phyloP scores from a whole-genome alignment of 139 green algal species.

The Picochlorum sp. region DNA sequence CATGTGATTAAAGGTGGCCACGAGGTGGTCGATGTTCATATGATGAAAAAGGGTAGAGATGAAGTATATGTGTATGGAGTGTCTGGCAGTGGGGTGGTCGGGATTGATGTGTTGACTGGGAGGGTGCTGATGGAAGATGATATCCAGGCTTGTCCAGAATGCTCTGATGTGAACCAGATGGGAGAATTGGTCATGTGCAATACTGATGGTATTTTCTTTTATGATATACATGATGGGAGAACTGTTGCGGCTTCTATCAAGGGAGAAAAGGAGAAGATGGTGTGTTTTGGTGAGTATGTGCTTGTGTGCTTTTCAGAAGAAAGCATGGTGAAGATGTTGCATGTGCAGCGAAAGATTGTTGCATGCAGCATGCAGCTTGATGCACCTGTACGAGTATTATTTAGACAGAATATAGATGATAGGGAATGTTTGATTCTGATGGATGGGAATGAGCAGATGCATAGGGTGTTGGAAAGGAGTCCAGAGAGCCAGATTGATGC shows the following conservation, averaged over 20 bases:
- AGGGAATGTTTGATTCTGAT: neutral
- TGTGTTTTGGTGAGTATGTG: slow-evolving; percentile 46
- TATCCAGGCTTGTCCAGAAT: slow-evolving; percentile 11
- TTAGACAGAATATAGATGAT: slow-evolving; percentile 6
- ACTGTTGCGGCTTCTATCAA: slow-evolving; percentile 11
- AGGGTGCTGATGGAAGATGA: slow-evolving; percentile 46
- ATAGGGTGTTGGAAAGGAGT: slow-evolving; percentile 31
- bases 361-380: slow-evolving; percentile 8
- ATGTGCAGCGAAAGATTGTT: slow-evolving; percentile 1
- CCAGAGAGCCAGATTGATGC: slow-evolving; percentile 54
- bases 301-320: slow-evolving; percentile 30
- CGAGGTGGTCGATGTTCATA: neutral
- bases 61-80: slow-evolving; percentile 51
- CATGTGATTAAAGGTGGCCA: neutral
- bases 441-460: slow-evolving; percentile 16
- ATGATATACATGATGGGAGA: slow-evolving; percentile 32
- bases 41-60: neutral
- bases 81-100: slow-evolving; percentile 17
- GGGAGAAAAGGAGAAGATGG: slow-evolving; percentile 44
- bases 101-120: slow-evolving; percentile 8
- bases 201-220: slow-evolving; percentile 70
- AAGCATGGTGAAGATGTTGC: slow-evolving; percentile 9
- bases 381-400: neutral
- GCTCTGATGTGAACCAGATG: slow-evolving; percentile 14
- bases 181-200: slow-evolving; percentile 44